These are phyloP conservation scores for Cladosporium sp. DNA, from an alignment of 2,329 filamentous ascomycete genomes.

Conservation along the genomic window DNA sequence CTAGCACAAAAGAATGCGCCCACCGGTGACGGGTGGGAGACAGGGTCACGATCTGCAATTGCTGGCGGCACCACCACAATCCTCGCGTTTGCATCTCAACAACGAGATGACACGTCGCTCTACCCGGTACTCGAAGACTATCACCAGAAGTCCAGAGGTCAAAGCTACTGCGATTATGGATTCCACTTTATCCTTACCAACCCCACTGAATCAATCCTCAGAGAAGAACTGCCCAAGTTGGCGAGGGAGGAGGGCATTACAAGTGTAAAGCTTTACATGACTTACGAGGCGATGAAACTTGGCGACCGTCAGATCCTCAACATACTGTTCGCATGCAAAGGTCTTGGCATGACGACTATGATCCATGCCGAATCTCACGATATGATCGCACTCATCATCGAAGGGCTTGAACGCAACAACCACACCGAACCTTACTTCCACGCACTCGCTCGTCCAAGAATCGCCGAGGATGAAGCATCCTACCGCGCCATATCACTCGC, in stretches of 20 bases:
- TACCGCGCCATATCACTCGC: conserved; percentile 54
- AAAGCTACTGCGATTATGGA: conserved; percentile 58
- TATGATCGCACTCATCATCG: conserved; percentile 47
- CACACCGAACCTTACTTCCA: conserved; percentile 49
- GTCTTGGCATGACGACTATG: conserved; percentile 51
- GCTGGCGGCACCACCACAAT: conserved; percentile 62
- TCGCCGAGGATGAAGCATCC: conserved; percentile 51
- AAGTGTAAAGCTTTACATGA: conserved; percentile 56
- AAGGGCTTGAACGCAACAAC: conserved; percentile 42
- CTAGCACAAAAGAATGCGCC: conserved; percentile 47
- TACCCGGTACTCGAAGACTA: conserved; percentile 50
- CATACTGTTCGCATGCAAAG: conserved; percentile 51
- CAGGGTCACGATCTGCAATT: conserved; percentile 56
- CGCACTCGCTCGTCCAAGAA: conserved; percentile 47
- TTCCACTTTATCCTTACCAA: conserved; percentile 56
- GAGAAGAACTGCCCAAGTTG: conserved; percentile 44
- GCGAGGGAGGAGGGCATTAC: conserved; percentile 47
- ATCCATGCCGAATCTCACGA: conserved; percentile 52
- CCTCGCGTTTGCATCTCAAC: conserved; percentile 58
- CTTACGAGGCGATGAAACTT: conserved; percentile 52
- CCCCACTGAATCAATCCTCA: conserved; percentile 43
- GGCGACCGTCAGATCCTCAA: conserved; percentile 52
- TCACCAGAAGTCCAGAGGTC: conserved; percentile 45
- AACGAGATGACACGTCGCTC: conserved; percentile 48
- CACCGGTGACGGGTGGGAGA: conserved; percentile 48